Conservation (phyloP, 108 stramenopile genomes). For the Skeletonema tropicum region DNA sequence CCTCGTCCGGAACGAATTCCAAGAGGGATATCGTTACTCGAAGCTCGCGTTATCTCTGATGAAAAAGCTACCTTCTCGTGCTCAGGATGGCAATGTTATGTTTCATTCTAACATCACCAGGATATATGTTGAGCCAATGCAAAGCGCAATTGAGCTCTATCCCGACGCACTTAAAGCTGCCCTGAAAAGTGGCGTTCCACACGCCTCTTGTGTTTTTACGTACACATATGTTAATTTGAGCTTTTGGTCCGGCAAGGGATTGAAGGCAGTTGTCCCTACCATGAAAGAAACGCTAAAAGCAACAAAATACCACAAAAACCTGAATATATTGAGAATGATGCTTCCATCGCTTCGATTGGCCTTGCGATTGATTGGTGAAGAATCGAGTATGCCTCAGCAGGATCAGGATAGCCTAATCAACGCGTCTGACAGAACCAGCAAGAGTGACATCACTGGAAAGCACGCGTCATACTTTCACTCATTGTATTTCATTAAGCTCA, state of each 20-base stretch:
- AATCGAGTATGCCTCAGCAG: background rate
- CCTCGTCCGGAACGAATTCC: background rate
- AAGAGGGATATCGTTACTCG: background rate
- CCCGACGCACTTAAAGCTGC: background rate
- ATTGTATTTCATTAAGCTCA: too few species aligned
- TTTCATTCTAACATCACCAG: background rate
- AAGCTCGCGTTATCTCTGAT: too few species aligned
- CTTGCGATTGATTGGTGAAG: background rate
- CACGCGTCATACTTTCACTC: too few species aligned
- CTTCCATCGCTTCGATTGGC: background rate
- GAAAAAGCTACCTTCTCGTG: background rate
- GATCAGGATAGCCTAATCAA: background rate
- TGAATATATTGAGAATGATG: background rate
- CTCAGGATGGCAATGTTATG: constrained; percentile 4
- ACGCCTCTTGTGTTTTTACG: background rate
- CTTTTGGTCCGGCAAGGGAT: constrained; percentile 15
- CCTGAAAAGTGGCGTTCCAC: constrained; percentile 10
- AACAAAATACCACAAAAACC: background rate
- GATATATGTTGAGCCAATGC: constrained; percentile 6
- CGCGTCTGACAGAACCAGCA: background rate
- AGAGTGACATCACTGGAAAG: background rate
- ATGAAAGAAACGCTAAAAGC: background rate
- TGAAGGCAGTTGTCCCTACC: background rate
- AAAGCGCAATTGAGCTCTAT: constrained; percentile 14
- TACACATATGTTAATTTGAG: background rate